phyloP scores from a whole-genome alignment of 805 yeast genomes.

The Zygoascus flipseniorum region DNA sequence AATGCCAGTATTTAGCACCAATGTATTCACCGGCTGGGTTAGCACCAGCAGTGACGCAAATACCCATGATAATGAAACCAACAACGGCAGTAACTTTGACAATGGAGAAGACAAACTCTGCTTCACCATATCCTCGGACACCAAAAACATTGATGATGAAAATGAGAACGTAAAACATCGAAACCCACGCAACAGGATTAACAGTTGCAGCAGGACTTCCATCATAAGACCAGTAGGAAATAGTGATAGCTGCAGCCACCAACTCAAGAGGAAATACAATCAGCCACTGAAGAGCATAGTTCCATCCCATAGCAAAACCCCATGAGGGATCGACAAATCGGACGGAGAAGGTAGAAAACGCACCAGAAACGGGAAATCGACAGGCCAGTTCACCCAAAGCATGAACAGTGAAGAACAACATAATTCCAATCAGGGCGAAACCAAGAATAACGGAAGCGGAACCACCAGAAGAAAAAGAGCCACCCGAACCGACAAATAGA shows the following conservation, averaged over 20 bases:
- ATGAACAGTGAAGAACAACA: constrained; percentile 55
- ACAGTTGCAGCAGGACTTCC: constrained; percentile 48
- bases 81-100: constrained; percentile 47
- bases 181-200: constrained; percentile 43
- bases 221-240: constrained; percentile 42
- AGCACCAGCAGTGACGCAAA: constrained; percentile 48
- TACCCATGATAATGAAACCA: constrained; percentile 51
- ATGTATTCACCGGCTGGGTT: constrained; percentile 40
- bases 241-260: constrained; percentile 48
- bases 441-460: constrained; percentile 55
- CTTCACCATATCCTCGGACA: constrained; percentile 50
- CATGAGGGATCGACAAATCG: constrained; percentile 53
- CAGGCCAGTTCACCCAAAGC: constrained; percentile 66
- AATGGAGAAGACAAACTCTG: constrained; percentile 47
- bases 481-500: constrained; percentile 47
- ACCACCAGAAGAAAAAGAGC: constrained; percentile 39
- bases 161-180: constrained; percentile 42
- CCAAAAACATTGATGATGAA: constrained; percentile 42
- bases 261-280: constrained; percentile 56
- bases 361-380: constrained; percentile 51
- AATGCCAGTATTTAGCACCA: constrained; percentile 48
- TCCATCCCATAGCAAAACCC: constrained; percentile 65
- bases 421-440: constrained; percentile 50
- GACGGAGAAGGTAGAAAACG: constrained; percentile 48
- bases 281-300: constrained; percentile 53